Evolutionary conservation across 2,329 filamentous ascomycete genomes (phyloP), one percentile per base, ranked within the genome.

Genomic region (Lachnellula suecica): DNA sequence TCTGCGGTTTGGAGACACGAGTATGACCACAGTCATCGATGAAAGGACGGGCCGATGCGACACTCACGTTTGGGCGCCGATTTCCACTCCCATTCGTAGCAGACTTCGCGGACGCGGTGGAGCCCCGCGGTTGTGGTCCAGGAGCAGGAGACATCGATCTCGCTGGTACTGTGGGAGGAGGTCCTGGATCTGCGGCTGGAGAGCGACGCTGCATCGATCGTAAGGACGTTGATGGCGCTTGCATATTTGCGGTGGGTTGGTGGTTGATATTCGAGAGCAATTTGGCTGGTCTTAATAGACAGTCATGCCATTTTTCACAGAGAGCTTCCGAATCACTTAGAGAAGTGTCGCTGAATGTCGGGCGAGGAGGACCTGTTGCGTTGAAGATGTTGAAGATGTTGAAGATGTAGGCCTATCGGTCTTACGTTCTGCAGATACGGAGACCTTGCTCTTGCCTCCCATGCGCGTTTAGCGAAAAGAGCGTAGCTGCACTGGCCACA

Each of bases 41-140:
- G 22, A 45, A 29, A 27, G n/a, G 19, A 17, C 41, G 23, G 27
- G 49, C 27, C 41, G 37, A 34, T 34, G 27, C 42, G 15, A 15
- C 17, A 82, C 82, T 77, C 70, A 87, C 84, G 74, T 82, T 83
- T 58, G 73, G 71, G 60, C 76, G 76, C 63, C 79, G 76, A 56
- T 75, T 75, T 44, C 75, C 72, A 49, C 77, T 74, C 8, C 70
- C 69, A 54, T 70, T 71, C 57, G 75, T 74, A n/a, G 69, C 69
- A 23, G 86, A 84, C 66, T 85, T 83, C 52, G 73, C 78, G 5
- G 88, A 91, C 27, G 83, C 79, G 42, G 82, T 84, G 8, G 87
- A 88, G 25, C 79, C 77, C 54, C 87, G 83, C 53, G 82, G 74
- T 58, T 83, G 84, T 58, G 82, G 57, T 74, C 61, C 76, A 49